phyloP scores from a whole-genome alignment of 192 early-diverging fungal species.

The Backusella morwellensis region DNA sequence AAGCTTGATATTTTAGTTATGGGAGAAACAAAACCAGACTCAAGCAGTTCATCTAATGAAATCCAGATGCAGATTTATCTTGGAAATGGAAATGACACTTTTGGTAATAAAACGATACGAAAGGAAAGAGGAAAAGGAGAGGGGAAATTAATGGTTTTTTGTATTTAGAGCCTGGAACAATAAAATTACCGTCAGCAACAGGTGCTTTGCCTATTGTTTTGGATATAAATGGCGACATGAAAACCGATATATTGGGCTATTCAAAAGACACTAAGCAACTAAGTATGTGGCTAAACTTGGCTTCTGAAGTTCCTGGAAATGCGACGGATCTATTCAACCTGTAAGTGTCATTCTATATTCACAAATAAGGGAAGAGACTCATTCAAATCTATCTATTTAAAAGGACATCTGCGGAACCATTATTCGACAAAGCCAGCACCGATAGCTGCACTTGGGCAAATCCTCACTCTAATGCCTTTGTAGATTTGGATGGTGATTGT shows the following conservation, averaged over 20 bases:
- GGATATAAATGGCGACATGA: constrained; percentile 62
- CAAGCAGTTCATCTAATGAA: constrained; percentile 28
- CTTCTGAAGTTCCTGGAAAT: constrained; percentile 18
- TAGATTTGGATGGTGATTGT: constrained; percentile 94
- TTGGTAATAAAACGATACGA: constrained; percentile 28
- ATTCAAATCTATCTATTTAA: not conserved
- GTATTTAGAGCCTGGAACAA: constrained; percentile 32
- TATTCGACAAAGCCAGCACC: constrained; percentile 16
- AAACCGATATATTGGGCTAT: constrained; percentile 57
- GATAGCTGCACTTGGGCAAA: constrained; percentile 61
- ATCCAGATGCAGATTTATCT: constrained; percentile 69
- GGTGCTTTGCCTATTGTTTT: constrained; percentile 58
- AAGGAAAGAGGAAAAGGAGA: not conserved
- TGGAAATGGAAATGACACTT: constrained; percentile 64
- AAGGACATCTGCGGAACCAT: constrained; percentile 18
- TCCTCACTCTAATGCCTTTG: constrained; percentile 91
- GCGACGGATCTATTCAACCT: constrained; percentile 23
- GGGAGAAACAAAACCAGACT: constrained; percentile 44
- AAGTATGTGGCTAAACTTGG: constrained; percentile 46
- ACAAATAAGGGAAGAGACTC: not conserved
- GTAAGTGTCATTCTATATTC: constrained; percentile 16
- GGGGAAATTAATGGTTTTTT: not conserved
- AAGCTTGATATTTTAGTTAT: constrained; percentile 81
- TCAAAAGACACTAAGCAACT: constrained; percentile 34
- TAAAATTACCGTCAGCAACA: constrained; percentile 41